These are phyloP conservation scores for Stachybotrys echinatus DNA, from an alignment of 2,329 filamentous ascomycete species.

Conservation along the genomic window DNA sequence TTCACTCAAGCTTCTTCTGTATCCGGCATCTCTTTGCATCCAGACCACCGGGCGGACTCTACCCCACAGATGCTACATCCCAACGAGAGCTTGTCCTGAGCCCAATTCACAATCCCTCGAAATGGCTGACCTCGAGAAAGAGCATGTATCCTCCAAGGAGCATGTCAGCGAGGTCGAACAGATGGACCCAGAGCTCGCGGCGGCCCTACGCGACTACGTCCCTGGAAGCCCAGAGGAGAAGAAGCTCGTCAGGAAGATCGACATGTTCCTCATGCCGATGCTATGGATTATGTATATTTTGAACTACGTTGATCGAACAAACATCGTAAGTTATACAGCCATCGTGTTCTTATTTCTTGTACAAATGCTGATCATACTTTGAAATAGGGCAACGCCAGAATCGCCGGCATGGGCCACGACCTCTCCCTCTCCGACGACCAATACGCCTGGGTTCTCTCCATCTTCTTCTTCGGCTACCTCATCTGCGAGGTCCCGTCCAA, in stretches of 20 bases:
- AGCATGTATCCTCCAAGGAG: neutral
- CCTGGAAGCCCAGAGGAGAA: constrained; percentile 15
- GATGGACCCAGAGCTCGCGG: constrained; percentile 17
- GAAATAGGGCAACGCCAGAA: neutral
- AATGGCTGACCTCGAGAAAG: neutral
- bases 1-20: too few relatives aligned
- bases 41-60: too few relatives aligned
- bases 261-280: constrained; percentile 35
- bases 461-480: constrained; percentile 51
- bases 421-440: constrained; percentile 33
- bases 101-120: too few relatives aligned
- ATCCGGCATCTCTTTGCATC: too few relatives aligned
- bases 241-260: constrained; percentile 24
- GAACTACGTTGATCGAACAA: constrained; percentile 22
- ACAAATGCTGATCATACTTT: neutral
- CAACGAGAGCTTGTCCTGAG: too few relatives aligned
- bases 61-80: too few relatives aligned
- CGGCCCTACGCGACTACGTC: constrained; percentile 19
- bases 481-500: constrained; percentile 49
- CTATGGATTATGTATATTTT: constrained; percentile 46
- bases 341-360: neutral
- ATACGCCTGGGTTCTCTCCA: constrained; percentile 44
- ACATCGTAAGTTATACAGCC: constrained; percentile 14
- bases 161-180: neutral
- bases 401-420: neutral